Conservation (phyloP, 139 green algal genomes). For the Monoraphidium neglectum region DNA sequence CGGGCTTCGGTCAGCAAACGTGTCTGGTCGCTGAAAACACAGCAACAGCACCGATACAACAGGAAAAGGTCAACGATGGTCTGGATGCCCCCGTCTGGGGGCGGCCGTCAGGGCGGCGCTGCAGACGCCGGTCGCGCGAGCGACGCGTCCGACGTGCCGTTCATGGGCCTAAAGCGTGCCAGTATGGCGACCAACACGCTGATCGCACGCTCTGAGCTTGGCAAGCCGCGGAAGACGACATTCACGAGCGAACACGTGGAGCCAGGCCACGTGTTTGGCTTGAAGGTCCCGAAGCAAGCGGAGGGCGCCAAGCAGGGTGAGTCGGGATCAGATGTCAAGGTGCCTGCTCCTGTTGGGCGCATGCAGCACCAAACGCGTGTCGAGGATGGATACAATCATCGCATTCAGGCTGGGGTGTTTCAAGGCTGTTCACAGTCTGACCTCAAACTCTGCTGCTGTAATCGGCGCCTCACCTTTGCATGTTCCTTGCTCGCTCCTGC, state of each 20-base stretch:
- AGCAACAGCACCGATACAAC: too few species aligned
- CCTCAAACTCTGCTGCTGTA: background rate
- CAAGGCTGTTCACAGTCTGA: background rate
- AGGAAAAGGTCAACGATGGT: too few species aligned
- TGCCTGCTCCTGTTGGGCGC: background rate
- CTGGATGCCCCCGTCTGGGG: too few species aligned
- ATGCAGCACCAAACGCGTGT: background rate
- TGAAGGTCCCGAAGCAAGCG: background rate
- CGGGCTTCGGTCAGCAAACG: too few species aligned
- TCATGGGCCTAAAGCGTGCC: background rate
- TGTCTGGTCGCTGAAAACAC: too few species aligned
- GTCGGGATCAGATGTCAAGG: background rate
- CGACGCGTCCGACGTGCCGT: too few species aligned
- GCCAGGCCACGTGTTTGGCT: slow-evolving; percentile 5
- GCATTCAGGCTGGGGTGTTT: background rate
- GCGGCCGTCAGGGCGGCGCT: too few species aligned
- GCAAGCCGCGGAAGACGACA: slow-evolving; percentile 21
- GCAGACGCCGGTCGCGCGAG: too few species aligned
- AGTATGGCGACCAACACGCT: slow-evolving; percentile 22
- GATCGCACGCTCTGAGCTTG: slow-evolving; percentile 12
- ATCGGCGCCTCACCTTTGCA: background rate
- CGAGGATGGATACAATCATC: background rate
- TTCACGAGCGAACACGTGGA: slow-evolving; percentile 5
- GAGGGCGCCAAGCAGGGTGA: slow-evolving; percentile 19
- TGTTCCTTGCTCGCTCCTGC: background rate